phyloP scores from a whole-genome alignment of 2,329 filamentous ascomycete species.

The Aspergillus latus region DNA sequence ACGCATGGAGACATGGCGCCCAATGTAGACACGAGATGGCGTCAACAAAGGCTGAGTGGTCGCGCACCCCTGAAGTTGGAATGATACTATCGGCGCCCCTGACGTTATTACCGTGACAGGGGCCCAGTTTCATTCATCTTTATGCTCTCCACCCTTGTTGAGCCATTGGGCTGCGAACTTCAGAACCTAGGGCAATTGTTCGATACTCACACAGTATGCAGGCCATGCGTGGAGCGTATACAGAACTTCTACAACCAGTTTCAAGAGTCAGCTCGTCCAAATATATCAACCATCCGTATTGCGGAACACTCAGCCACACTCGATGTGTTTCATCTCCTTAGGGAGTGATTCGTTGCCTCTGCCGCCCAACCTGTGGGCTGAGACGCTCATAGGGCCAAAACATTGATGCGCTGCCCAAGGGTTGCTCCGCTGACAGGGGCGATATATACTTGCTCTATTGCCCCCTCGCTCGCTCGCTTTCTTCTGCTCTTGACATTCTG shows the following conservation, averaged over 20 bases:
- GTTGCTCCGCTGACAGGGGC: constrained; percentile 14
- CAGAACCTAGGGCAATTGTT: constrained; percentile 9
- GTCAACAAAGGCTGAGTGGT: constrained; percentile 14
- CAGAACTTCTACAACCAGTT: constrained; percentile 10
- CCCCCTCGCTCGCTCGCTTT: constrained; percentile 1
- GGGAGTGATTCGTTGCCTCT: constrained; percentile 24
- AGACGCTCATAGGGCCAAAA: constrained; percentile 25
- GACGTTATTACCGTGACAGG: constrained; percentile 5
- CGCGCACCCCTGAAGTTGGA: constrained; percentile 1
- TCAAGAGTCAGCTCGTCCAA: constrained; percentile 12
- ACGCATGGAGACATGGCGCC: constrained; percentile 15
- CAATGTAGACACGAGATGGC: constrained; percentile 14
- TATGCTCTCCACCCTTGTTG: background rate
- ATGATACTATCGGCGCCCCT: constrained; percentile 5
- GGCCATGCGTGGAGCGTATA: constrained; percentile 6
- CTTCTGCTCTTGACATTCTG: constrained; percentile 8
- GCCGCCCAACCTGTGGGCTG: constrained; percentile 24
- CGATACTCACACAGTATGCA: background rate
- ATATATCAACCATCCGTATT: constrained; percentile 18
- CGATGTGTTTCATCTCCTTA: constrained; percentile 16
- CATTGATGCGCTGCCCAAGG: constrained; percentile 23
- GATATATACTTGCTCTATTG: constrained; percentile 17
- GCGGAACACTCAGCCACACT: constrained; percentile 18
- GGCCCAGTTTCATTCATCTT: background rate
- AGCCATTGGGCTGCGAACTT: constrained; percentile 2